Conservation (phyloP, 2,329 filamentous ascomycete genomes). For the Aureobasidium subglaciale region DNA sequence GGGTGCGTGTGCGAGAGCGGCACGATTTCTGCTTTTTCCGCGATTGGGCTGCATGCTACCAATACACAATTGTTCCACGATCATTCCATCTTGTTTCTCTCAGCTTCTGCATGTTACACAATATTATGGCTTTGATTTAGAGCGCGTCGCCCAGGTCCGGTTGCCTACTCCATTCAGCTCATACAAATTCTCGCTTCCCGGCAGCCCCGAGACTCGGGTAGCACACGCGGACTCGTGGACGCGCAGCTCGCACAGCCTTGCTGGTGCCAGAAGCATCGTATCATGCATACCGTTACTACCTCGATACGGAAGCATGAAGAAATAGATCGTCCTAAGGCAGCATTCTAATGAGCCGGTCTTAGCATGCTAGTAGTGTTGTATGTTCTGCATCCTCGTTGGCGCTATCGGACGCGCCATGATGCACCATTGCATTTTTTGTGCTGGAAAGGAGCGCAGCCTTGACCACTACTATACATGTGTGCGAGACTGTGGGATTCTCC, state of each 20-base stretch:
- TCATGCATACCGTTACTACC: slow-evolving; percentile 1
- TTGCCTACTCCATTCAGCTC: background rate
- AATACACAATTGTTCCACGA: slow-evolving; percentile 1
- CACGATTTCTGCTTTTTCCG: slow-evolving; percentile 10
- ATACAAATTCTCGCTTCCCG: background rate
- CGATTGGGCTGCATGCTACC: background rate
- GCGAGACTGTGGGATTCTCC: background rate
- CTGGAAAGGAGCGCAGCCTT: background rate
- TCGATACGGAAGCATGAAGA: background rate
- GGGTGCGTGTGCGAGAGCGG: background rate
- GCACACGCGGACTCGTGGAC: background rate
- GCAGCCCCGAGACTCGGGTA: slow-evolving; percentile 9
- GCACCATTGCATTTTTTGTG: background rate
- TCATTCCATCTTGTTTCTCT: background rate
- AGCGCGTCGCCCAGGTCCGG: slow-evolving; percentile 1
- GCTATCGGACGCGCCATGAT: slow-evolving; percentile 3
- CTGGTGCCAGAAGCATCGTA: background rate
- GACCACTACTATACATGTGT: background rate
- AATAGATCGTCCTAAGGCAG: background rate
- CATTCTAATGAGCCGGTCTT: background rate
- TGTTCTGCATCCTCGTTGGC: slow-evolving; percentile 9
- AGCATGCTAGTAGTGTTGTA: background rate
- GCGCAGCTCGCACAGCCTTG: background rate
- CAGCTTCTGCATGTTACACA: background rate
- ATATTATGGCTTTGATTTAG: background rate